Evolutionary conservation across 2,329 filamentous ascomycete genomes (phyloP), one percentile per base, ranked within the genome.

Genomic region (Neopestalotiopsis sp.): DNA sequence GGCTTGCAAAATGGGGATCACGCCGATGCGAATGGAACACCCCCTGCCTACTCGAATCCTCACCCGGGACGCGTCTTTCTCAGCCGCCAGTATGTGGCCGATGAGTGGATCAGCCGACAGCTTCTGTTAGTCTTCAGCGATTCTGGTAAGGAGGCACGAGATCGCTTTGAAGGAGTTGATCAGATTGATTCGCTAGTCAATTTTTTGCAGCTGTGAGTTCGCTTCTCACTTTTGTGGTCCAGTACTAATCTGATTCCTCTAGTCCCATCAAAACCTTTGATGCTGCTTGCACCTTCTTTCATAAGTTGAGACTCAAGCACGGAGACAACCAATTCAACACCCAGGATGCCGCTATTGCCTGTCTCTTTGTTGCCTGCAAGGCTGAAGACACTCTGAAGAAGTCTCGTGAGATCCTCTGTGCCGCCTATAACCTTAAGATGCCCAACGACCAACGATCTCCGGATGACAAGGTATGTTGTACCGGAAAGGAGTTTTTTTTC

Each of bases 321-420:
- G 88, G 91, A n/a, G 94, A 95, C 74, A 90, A 85, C 72, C 94
- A 97, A 76, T 97, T 97, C 80, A 93, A 92, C 78, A 94, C 91
- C 72, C 81, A 94, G 79, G 95, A 98, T 78, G 95, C 94, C 1
- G 94, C 95, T 0, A 89, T 96, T 6, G 94, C 96, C 1, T 92
- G 94, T 30, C 84, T 99, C 9, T 95, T 98, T 76, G 93, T 95
- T 2, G 95, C 95, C 2, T 98, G 95, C 85, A 99, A 99, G 83
- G 94, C 97, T 60, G 96, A 99, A 81, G 96, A 99, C 80, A 99
- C 96, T 0, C 88, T 98, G 73, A 99, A 99, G 83, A 98, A 98
- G 84, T 97, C 94, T 3, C 90, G 89, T 69, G 96, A 99, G 72
- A 97, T 99, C 70, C 85, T 98, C 17, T 97, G 94, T 69, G 94